A percentile compares a stretch with the other conserved stretches of the same genome.
These are phyloP conservation scores for Sarocladium strictum DNA, from an alignment of 2,329 filamentous ascomycete species.

Conservation along the genomic window DNA sequence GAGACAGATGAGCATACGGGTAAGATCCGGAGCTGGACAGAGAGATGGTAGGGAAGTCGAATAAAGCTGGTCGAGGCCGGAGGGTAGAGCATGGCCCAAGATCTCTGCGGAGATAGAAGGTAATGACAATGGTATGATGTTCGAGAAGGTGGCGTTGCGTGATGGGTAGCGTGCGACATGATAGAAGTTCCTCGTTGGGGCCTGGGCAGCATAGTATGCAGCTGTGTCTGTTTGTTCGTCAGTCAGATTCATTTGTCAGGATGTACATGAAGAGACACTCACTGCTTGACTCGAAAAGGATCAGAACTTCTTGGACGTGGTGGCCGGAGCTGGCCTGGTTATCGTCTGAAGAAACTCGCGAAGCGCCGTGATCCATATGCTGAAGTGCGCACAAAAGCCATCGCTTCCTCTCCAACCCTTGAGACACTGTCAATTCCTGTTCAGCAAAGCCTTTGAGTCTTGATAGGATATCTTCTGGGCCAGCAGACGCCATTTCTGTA, in stretches of 20 bases:
- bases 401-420: slow-evolving; percentile 48
- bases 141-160: slow-evolving; percentile 23
- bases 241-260: background rate
- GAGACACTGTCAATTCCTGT: background rate
- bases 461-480: slow-evolving; percentile 39
- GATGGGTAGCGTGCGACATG: slow-evolving; percentile 7
- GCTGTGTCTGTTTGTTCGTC: background rate
- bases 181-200: slow-evolving; percentile 2
- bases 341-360: slow-evolving; percentile 20
- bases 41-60: slow-evolving; percentile 51
- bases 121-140: slow-evolving; percentile 32
- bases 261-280: too few relatives aligned
- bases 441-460: slow-evolving; percentile 39
- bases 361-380: slow-evolving; percentile 27
- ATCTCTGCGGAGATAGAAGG: slow-evolving; percentile 22
- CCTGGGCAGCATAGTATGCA: slow-evolving; percentile 3
- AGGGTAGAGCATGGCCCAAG: slow-evolving; percentile 26
- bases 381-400: slow-evolving; percentile 58
- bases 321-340: background rate
- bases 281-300: background rate
- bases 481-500: background rate
- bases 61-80: slow-evolving; percentile 43
- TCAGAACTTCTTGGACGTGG: background rate
- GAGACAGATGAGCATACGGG: slow-evolving; percentile 39
- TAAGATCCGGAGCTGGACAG: slow-evolving; percentile 51